Evolutionary conservation across 2,329 filamentous ascomycete species (phyloP).

Genomic region (Pseudogymnoascus sp.): DNA sequence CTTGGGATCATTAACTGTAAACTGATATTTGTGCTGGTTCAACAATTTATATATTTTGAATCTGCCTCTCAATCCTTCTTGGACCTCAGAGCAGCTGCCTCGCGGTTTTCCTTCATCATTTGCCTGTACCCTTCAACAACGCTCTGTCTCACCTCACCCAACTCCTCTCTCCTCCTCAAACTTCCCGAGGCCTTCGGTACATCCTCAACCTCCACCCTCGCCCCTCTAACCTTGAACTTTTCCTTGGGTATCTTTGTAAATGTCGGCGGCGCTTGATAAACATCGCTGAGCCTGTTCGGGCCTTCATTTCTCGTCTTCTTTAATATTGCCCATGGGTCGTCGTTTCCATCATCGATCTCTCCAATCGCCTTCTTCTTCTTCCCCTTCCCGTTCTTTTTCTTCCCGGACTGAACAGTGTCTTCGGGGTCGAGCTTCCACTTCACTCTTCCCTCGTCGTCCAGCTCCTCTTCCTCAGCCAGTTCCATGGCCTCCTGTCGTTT

Average conservation of each 20-base stretch:
- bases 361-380: slow-evolving; percentile 37
- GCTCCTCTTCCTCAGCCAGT: slow-evolving; percentile 26
- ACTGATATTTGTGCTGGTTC: background rate
- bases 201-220: slow-evolving; percentile 59
- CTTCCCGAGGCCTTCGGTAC: slow-evolving; percentile 64
- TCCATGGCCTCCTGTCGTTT: slow-evolving; percentile 25
- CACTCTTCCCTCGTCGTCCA: slow-evolving; percentile 24
- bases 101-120: slow-evolving; percentile 51
- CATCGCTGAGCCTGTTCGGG: slow-evolving; percentile 32
- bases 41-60: background rate
- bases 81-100: slow-evolving; percentile 1
- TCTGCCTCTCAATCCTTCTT: background rate
- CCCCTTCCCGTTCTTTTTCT: slow-evolving; percentile 23
- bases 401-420: slow-evolving; percentile 30
- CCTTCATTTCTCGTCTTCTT: slow-evolving; percentile 24
- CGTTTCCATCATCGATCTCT: slow-evolving; percentile 30
- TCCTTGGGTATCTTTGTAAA: slow-evolving; percentile 27
- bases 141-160: slow-evolving; percentile 59
- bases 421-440: slow-evolving; percentile 55
- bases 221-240: slow-evolving; percentile 45
- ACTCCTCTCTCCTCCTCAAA: slow-evolving; percentile 64
- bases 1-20: background rate
- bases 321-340: slow-evolving; percentile 28
- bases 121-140: slow-evolving; percentile 69
- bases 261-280: slow-evolving; percentile 28